A percentile compares a stretch with the other conserved stretches of the same genome.
phyloP scores from a whole-genome alignment of 139 green algal species.

The Tetradesmus obliquus region DNA sequence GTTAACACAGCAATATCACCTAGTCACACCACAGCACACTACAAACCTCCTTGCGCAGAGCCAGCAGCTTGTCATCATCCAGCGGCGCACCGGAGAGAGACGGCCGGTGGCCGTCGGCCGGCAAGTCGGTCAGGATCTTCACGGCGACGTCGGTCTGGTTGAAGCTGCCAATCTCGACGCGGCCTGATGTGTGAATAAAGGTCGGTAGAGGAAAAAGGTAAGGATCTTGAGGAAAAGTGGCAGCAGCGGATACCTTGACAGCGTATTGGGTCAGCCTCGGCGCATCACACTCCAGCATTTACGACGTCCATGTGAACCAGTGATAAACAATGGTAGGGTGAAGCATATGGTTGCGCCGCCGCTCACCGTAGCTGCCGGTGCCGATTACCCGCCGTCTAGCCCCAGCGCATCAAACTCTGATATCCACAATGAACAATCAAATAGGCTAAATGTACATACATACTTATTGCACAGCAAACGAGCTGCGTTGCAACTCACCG shows the following conservation, averaged over 20 bases:
- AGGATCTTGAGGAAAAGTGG: too few species aligned
- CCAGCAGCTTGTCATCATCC: constrained; percentile 17
- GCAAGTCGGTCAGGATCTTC: constrained; percentile 27
- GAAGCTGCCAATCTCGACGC: constrained; percentile 36
- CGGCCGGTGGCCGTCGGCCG: not conserved
- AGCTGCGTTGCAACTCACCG: not conserved
- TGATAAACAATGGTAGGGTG: too few species aligned
- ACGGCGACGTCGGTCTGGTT: constrained; percentile 44
- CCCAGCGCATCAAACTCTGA: too few species aligned
- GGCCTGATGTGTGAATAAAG: not conserved
- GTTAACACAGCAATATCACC: too few species aligned
- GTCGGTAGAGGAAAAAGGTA: not conserved
- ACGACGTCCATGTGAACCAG: too few species aligned
- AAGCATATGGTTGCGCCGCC: not conserved
- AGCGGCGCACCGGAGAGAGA: not conserved
- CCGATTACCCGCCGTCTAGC: constrained; percentile 2
- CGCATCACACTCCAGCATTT: too few species aligned
- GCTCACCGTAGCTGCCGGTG: constrained; percentile 7
- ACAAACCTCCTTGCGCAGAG: not conserved
- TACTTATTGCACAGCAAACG: not conserved
- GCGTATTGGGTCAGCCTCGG: too few species aligned
- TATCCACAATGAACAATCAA: too few species aligned
- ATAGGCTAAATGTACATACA: not conserved
- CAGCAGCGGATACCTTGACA: too few species aligned
- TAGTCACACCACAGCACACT: too few species aligned